Conservation (phyloP, 75 land plant genomes). For the Cupressus sempervirens region DNA sequence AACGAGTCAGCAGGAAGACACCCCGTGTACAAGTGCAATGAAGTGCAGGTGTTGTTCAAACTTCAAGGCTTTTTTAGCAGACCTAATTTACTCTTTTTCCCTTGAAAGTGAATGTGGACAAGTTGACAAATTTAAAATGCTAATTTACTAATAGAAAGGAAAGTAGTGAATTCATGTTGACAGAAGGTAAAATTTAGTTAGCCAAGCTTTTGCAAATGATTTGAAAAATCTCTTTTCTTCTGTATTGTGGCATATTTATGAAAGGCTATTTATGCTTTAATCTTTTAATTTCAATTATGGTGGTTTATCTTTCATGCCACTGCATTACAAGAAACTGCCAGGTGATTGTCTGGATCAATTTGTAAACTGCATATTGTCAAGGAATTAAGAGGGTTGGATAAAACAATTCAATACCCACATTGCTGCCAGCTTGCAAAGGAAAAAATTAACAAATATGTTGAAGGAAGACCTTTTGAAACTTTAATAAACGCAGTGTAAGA, state of each 20-base stretch:
- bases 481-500: neutral
- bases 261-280: neutral
- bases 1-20: slow-evolving; percentile 56
- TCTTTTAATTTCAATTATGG: neutral
- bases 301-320: neutral
- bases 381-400: neutral
- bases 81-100: neutral
- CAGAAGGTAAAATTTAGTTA: neutral
- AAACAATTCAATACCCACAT: neutral
- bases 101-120: neutral
- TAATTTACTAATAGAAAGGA: neutral
- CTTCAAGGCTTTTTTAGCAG: neutral
- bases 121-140: neutral
- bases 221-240: neutral
- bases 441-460: neutral
- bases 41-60: slow-evolving; percentile 61
- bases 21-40: slow-evolving; percentile 86
- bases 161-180: neutral
- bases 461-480: neutral
- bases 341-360: neutral
- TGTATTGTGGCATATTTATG: neutral
- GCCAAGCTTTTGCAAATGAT: neutral
- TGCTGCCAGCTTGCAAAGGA: neutral
- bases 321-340: neutral
- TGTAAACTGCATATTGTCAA: neutral